phyloP scores from a whole-genome alignment of 139 green algal species.

The Bryopsis sp. region DNA sequence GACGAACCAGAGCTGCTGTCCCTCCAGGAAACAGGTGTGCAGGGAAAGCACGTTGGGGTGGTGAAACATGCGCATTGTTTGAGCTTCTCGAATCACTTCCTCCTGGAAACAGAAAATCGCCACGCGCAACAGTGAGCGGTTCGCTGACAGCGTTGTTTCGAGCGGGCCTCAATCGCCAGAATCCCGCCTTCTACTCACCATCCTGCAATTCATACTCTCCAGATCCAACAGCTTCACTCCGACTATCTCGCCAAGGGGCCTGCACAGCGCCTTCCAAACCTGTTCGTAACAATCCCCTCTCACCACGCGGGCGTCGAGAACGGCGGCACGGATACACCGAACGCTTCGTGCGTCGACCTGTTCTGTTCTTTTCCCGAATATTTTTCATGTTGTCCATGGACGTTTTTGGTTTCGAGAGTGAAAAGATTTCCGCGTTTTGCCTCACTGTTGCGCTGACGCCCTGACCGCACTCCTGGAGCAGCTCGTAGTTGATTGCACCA shows the following conservation, averaged over 20 bases:
- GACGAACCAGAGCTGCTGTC: conserved; percentile 91
- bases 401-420: conserved; percentile 9
- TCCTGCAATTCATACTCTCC: conserved; percentile 78
- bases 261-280: conserved; percentile 74
- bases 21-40: conserved; percentile 83
- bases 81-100: conserved; percentile 88
- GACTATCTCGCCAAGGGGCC: conserved; percentile 59
- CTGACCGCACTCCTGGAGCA: conserved; percentile 87
- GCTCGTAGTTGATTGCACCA: conserved; percentile 59
- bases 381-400: no score
- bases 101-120: conserved; percentile 47
- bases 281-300: conserved; percentile 25
- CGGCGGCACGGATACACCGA: no score
- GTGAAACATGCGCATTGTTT: conserved; percentile 86
- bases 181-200: conserved; percentile 34
- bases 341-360: no score
- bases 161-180: neutral
- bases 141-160: neutral
- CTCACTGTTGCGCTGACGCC: conserved; percentile 85
- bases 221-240: conserved; percentile 96
- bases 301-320: neutral
- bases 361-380: no score
- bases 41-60: conserved; percentile 94
- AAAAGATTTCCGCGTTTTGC: neutral
- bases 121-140: neutral